phyloP scores from a whole-genome alignment of 805 yeast species.

The Metschnikowia gelsemii region DNA sequence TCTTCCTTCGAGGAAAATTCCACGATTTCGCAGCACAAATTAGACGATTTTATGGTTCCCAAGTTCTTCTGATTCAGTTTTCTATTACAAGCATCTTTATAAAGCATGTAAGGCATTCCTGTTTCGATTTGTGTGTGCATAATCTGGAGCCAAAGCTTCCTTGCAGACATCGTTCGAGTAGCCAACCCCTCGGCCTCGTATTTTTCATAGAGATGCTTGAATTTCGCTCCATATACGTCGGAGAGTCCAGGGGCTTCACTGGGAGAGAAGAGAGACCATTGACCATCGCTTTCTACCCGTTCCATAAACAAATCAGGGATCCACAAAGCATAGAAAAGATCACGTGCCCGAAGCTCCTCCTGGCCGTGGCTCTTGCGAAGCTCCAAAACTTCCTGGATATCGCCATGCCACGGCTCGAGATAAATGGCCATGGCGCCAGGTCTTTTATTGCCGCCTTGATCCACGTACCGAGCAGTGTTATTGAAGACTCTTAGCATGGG shows the following conservation, averaged over 20 bases:
- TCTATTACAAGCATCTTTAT: conserved; percentile 86
- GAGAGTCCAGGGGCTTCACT: conserved; percentile 82
- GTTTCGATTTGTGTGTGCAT: conserved; percentile 93
- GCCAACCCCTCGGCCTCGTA: conserved; percentile 73
- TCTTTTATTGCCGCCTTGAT: conserved; percentile 97
- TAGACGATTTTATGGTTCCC: conserved; percentile 90
- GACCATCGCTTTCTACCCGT: conserved; percentile 72
- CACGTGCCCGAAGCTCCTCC: conserved; percentile 91
- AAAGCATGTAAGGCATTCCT: conserved; percentile 92
- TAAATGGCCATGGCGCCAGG: conserved; percentile 97
- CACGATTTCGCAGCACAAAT: conserved; percentile 90
- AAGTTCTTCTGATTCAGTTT: conserved; percentile 90
- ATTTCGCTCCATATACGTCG: conserved; percentile 83
- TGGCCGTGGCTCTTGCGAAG: conserved; percentile 92
- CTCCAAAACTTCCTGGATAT: conserved; percentile 81
- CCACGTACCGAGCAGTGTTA: conserved; percentile 95
- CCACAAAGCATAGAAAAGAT: conserved; percentile 92
- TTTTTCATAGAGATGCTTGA: conserved; percentile 63
- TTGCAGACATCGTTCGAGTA: conserved; percentile 67
- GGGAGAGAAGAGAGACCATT: conserved; percentile 91
- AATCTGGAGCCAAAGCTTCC: conserved; percentile 86
- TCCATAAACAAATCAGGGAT: conserved; percentile 92
- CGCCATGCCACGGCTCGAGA: conserved; percentile 97
- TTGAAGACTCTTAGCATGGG: conserved; percentile 97
- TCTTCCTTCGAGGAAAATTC: conserved; percentile 92